A percentile compares a stretch with the other conserved stretches of the same genome.
These are phyloP conservation scores for Solanum tacnaense DNA, from an alignment of 257 asterid genomes.

Conservation along the genomic window DNA sequence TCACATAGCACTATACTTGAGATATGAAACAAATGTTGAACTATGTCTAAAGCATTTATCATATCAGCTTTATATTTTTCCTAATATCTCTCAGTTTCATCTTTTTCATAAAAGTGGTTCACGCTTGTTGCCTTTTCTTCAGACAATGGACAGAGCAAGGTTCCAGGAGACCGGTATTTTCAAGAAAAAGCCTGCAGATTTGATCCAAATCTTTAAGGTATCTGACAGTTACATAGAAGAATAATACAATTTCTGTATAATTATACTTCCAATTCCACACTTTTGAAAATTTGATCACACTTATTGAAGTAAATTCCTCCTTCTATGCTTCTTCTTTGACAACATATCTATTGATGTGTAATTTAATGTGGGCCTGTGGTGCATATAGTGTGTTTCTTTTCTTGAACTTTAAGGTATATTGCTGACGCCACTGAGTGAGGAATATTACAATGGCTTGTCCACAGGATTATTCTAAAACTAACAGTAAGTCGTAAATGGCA, in stretches of 20 bases:
- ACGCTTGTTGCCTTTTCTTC: constrained; percentile 8
- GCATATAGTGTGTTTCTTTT: neutral
- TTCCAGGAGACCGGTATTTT: constrained; percentile 75
- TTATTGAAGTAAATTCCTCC: neutral
- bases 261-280: neutral
- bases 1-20: neutral
- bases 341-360: neutral
- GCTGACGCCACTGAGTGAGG: neutral
- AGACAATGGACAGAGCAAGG: constrained; percentile 95
- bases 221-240: neutral
- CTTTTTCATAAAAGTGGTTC: neutral
- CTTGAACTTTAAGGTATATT: neutral
- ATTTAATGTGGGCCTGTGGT: neutral
- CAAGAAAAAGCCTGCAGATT: constrained; percentile 78
- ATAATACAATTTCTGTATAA: neutral
- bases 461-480: neutral
- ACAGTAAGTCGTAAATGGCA: constrained; percentile 19
- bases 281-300: neutral
- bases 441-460: neutral
- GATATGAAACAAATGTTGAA: neutral
- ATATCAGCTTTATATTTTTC: neutral
- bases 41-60: neutral
- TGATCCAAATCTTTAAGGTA: constrained; percentile 91
- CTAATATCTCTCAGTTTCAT: neutral
- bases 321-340: neutral